Evolutionary conservation across 2,329 filamentous ascomycete species (phyloP).

Genomic region (Cytospora chrysosperma): DNA sequence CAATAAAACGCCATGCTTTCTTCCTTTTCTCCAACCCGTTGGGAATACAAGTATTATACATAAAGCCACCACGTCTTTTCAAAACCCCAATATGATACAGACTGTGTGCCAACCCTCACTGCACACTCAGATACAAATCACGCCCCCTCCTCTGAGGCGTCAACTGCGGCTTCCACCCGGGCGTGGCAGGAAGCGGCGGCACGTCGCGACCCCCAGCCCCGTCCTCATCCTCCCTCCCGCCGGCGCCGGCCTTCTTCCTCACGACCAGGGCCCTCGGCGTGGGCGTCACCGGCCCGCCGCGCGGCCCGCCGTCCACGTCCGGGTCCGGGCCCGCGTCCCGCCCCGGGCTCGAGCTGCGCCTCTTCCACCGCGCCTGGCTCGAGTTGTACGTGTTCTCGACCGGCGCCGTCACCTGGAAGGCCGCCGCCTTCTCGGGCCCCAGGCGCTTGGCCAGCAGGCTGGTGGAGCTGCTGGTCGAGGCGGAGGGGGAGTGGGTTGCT

Average conservation of each 20-base stretch:
- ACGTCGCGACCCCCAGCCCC: background rate
- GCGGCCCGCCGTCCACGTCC: background rate
- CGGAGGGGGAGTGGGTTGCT: background rate
- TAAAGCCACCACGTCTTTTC: background rate
- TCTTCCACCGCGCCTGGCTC: slow-evolving; percentile 28
- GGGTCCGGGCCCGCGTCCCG: slow-evolving; percentile 24
- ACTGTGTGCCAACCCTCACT: slow-evolving; percentile 33
- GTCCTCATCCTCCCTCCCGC: background rate
- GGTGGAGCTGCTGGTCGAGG: slow-evolving; percentile 24
- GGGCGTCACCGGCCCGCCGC: background rate
- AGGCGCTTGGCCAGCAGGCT: slow-evolving; percentile 53
- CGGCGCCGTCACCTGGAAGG: slow-evolving; percentile 40
- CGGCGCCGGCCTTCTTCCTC: background rate
- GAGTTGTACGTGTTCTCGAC: slow-evolving; percentile 28
- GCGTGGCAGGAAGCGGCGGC: slow-evolving; percentile 44
- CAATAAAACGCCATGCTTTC: background rate
- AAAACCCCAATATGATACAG: background rate
- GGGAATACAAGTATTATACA: background rate
- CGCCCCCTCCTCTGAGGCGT: slow-evolving; percentile 67
- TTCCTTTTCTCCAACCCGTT: background rate
- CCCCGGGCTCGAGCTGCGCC: slow-evolving; percentile 9
- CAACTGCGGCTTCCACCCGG: slow-evolving; percentile 62
- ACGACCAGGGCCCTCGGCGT: background rate
- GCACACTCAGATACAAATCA: slow-evolving; percentile 60
- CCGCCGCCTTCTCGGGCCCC: slow-evolving; percentile 48